These are phyloP conservation scores for Rhodotorula sp. DNA, from an alignment of 1,284 basidiomycete species.

Conservation along the genomic window DNA sequence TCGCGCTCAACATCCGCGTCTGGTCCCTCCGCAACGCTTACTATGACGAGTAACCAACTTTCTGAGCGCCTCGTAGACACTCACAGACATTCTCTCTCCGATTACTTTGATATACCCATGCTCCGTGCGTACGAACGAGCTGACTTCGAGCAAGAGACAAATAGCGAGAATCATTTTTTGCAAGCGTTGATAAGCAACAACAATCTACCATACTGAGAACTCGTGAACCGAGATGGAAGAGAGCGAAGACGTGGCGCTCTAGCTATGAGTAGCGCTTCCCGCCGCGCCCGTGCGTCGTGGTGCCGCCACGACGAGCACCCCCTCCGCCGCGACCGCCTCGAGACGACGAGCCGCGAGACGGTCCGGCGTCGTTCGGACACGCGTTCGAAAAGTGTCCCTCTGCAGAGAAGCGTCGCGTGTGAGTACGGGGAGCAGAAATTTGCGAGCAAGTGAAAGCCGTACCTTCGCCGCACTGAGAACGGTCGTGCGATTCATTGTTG, in stretches of 20 bases:
- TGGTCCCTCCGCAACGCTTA: conserved; percentile 18
- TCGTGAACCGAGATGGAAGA: too few species aligned
- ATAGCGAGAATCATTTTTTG: background rate
- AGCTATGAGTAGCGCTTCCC: background rate
- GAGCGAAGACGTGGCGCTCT: too few species aligned
- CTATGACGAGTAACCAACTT: conserved; percentile 2
- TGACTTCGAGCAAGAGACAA: background rate
- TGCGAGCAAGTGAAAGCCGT: background rate
- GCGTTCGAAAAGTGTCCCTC: conserved; percentile 14
- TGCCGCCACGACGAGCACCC: background rate
- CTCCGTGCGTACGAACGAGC: background rate
- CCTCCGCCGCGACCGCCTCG: conserved; percentile 4
- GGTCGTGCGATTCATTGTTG: too few species aligned
- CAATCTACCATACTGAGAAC: background rate
- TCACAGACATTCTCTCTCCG: background rate
- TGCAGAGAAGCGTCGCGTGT: background rate
- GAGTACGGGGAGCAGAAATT: background rate
- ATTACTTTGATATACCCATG: background rate
- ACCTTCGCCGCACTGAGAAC: conserved; percentile 35
- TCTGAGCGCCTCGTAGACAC: too few species aligned
- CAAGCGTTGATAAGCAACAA: background rate
- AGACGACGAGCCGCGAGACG: background rate
- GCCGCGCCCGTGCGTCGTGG: background rate
- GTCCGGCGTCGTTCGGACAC: conserved; percentile 5
- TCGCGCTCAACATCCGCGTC: conserved; percentile 19